phyloP scores from a whole-genome alignment of 441 rosid genomes.

The Aquilaria agallochum region DNA sequence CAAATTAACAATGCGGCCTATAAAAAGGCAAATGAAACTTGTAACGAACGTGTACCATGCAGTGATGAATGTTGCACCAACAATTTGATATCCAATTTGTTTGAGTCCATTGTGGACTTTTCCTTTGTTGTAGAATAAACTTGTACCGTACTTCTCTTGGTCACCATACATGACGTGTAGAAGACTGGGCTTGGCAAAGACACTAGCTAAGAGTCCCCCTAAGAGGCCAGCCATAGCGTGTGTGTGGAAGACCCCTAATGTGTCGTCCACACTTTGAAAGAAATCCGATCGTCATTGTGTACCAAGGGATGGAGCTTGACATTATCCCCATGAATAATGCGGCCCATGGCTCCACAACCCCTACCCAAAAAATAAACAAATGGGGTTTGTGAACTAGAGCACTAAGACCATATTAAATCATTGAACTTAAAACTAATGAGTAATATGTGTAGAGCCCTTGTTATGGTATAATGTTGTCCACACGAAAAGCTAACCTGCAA shows the following conservation, averaged over 20 bases:
- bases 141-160: background rate
- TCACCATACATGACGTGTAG: slow-evolving; percentile 19
- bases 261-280: slow-evolving; percentile 64
- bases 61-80: too few relatives aligned
- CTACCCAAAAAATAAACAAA: background rate
- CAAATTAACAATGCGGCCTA: too few relatives aligned
- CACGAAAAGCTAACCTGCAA: slow-evolving; percentile 4
- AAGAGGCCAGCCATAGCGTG: slow-evolving; percentile 54
- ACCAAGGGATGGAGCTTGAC: slow-evolving; percentile 50
- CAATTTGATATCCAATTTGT: too few relatives aligned
- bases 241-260: slow-evolving; percentile 62
- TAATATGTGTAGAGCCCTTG: too few relatives aligned
- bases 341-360: slow-evolving; percentile 48
- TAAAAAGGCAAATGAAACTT: too few relatives aligned
- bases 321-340: slow-evolving; percentile 46
- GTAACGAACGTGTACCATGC: too few relatives aligned
- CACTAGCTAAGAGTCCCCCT: slow-evolving; percentile 34
- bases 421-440: too few relatives aligned
- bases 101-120: too few relatives aligned
- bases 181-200: slow-evolving; percentile 40
- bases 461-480: too few relatives aligned
- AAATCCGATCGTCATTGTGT: slow-evolving; percentile 57
- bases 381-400: slow-evolving; percentile 18
- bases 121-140: too few relatives aligned
- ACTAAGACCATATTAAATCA: background rate